Conservation (phyloP, 176 grass and related monocot species). For the Areca catechu region DNA sequence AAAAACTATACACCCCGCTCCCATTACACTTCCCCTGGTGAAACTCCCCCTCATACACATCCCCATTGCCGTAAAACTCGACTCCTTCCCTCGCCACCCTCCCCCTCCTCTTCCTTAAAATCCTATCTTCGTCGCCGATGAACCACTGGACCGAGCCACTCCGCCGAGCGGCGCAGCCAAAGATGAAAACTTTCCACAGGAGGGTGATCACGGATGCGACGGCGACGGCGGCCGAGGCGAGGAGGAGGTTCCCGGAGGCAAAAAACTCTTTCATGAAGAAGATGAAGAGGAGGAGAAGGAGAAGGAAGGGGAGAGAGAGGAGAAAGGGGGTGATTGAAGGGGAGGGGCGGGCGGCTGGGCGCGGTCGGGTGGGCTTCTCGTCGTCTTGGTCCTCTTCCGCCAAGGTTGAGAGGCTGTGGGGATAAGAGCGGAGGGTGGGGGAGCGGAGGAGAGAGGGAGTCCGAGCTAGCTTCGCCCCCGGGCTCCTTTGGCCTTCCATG, state of each 20-base stretch:
- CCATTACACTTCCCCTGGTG: slow-evolving; percentile 4
- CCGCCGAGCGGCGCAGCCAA: background rate
- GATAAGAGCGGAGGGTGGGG: slow-evolving; percentile 15
- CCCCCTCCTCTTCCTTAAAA: background rate
- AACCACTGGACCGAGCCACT: slow-evolving; percentile 5
- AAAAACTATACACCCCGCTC: slow-evolving; percentile 12
- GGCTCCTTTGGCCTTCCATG: background rate
- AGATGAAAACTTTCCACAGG: background rate
- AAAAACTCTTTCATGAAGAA: background rate
- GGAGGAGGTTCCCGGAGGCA: background rate
- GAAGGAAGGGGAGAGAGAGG: slow-evolving; percentile 1
- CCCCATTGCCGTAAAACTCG: slow-evolving; percentile 10
- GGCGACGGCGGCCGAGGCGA: slow-evolving; percentile 1
- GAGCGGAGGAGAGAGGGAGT: slow-evolving; percentile 21
- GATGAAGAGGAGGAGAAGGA: slow-evolving; percentile 3
- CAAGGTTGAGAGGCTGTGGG: background rate
- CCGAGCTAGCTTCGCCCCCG: background rate
- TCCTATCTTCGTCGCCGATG: slow-evolving; percentile 6
- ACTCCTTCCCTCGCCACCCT: background rate
- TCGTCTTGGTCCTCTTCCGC: too few relatives aligned
- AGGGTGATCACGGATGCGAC: background rate
- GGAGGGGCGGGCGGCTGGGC: background rate
- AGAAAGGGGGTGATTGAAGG: background rate
- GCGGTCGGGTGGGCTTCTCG: background rate
- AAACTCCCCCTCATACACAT: slow-evolving; percentile 15